Conservation (phyloP, 192 early-diverging fungal species). For the Phlyctochytrium bullatum region DNA sequence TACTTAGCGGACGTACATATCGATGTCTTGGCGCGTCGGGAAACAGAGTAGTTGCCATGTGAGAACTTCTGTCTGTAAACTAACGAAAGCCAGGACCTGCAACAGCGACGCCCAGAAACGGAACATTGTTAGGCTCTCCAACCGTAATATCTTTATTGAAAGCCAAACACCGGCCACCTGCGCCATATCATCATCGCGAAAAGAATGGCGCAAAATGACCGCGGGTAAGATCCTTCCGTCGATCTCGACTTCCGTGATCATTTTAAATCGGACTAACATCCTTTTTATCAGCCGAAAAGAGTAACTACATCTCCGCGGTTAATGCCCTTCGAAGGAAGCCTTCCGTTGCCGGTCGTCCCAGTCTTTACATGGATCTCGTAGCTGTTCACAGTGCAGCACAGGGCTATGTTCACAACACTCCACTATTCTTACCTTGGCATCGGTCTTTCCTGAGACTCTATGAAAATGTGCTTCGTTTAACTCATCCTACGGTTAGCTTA, state of each 20-base stretch:
- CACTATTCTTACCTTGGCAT: slow-evolving; percentile 36
- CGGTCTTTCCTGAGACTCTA: slow-evolving; percentile 52
- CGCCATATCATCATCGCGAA: not conserved
- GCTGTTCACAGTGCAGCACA: slow-evolving; percentile 20
- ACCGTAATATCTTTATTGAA: not conserved
- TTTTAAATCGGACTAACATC: too few relatives aligned
- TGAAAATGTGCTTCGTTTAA: slow-evolving; percentile 46
- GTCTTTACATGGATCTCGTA: slow-evolving; percentile 24
- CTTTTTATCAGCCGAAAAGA: not conserved
- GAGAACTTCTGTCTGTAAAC: not conserved
- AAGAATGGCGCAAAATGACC: not conserved
- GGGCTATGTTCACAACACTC: slow-evolving; percentile 20
- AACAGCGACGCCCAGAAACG: too few relatives aligned
- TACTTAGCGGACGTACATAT: not conserved
- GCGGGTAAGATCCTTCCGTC: too few relatives aligned
- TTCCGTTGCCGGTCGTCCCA: slow-evolving; percentile 19
- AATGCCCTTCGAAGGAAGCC: slow-evolving; percentile 11
- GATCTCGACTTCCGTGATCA: too few relatives aligned
- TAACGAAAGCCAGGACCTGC: not conserved
- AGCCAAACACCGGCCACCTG: not conserved
- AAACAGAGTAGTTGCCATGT: not conserved
- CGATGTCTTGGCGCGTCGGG: not conserved
- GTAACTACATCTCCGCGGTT: slow-evolving; percentile 14
- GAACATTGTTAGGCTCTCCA: not conserved
- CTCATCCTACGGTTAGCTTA: slow-evolving; percentile 46